phyloP scores from a whole-genome alignment of 352 stramenopile genomes.

The Phytophthora uliginosa region DNA sequence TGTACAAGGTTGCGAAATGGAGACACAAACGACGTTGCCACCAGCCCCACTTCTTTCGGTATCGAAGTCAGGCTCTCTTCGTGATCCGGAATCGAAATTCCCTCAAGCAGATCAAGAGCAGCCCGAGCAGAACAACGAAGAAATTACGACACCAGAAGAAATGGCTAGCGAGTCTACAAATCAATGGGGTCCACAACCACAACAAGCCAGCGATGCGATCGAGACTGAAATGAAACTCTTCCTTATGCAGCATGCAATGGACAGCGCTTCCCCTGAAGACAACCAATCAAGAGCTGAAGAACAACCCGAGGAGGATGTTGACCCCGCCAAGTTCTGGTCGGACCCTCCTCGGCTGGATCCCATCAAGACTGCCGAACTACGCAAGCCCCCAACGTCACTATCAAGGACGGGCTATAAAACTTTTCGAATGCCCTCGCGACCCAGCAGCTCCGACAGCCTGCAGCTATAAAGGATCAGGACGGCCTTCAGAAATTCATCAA shows the following conservation, averaged over 20 bases:
- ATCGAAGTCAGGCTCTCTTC: constrained; percentile 24
- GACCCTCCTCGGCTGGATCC: constrained; percentile 59
- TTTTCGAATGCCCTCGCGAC: constrained; percentile 59
- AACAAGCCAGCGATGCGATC: constrained; percentile 46
- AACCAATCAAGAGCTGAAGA: constrained; percentile 29
- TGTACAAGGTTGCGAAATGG: constrained; percentile 41
- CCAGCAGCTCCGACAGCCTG: constrained; percentile 24
- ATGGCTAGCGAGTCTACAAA: not conserved
- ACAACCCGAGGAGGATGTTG: constrained; percentile 29
- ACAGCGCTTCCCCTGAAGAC: not conserved
- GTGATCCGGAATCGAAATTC: not conserved
- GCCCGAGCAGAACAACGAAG: constrained; percentile 20
- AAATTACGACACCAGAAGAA: constrained; percentile 8
- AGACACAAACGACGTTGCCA: constrained; percentile 61
- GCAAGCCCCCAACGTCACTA: constrained; percentile 55
- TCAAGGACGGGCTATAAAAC: constrained; percentile 59
- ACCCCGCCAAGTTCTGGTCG: constrained; percentile 24
- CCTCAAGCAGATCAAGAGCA: not conserved
- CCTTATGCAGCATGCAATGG: constrained; percentile 45
- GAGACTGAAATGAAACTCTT: constrained; percentile 71
- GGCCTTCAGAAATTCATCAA: not conserved
- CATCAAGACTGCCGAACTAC: constrained; percentile 59
- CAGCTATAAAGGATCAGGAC: constrained; percentile 2
- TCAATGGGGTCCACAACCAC: constrained; percentile 14
- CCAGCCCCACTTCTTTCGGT: constrained; percentile 40